A percentile compares a stretch with the other conserved stretches of the same genome.
These are phyloP conservation scores for Cucumis hystrix DNA, from an alignment of 306 rosid genomes.

Conservation along the genomic window DNA sequence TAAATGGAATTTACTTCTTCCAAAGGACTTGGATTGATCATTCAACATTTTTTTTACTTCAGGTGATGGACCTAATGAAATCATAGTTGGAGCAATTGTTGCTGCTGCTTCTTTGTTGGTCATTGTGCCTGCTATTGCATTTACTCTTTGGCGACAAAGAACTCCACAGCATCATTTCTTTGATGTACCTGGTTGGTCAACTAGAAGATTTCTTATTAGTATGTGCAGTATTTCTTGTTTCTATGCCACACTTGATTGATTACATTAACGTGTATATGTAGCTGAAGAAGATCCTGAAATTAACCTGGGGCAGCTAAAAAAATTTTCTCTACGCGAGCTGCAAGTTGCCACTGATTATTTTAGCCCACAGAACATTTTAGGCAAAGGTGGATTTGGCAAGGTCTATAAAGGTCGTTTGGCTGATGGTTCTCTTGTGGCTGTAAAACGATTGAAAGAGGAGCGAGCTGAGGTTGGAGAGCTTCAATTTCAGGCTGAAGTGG, in stretches of 20 bases:
- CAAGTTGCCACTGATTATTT: constrained; percentile 85
- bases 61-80: constrained; percentile 52
- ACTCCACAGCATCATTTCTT: constrained; percentile 65
- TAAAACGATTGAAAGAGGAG: constrained; percentile 77
- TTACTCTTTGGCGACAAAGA: constrained; percentile 56
- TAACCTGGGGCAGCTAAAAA: constrained; percentile 76
- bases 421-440: constrained; percentile 83
- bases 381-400: constrained; percentile 93
- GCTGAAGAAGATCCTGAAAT: constrained; percentile 95
- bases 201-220: not conserved
- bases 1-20: not conserved
- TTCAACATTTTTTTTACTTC: not conserved
- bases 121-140: constrained; percentile 82
- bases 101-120: constrained; percentile 82
- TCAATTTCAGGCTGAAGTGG: constrained; percentile 89
- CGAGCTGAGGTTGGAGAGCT: constrained; percentile 72
- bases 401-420: constrained; percentile 90
- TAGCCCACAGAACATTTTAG: constrained; percentile 59
- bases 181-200: constrained; percentile 85
- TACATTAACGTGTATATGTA: constrained; percentile 20
- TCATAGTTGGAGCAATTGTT: constrained; percentile 88
- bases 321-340: constrained; percentile 73
- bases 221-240: not conserved
- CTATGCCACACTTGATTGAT: not conserved
- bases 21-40: not conserved